Base-by-base conservation (phyloP, 2,329 filamentous ascomycete species). In the Magnaporthiopsis incrustans region DNA sequence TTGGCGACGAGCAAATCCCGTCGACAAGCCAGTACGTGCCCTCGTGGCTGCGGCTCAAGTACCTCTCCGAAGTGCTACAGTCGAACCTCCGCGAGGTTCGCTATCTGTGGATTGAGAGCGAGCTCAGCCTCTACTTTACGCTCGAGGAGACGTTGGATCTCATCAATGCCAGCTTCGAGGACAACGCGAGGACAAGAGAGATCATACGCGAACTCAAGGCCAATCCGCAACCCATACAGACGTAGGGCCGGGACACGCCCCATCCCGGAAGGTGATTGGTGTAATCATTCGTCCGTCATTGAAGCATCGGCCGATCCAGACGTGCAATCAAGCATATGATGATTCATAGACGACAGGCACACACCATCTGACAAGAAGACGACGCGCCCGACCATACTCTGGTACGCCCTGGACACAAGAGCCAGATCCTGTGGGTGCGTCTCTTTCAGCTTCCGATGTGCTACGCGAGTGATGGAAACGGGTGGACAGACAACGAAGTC, bases 21-120 rank as follows among this genome's bases (percentile, higher is more conserved):
- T 73, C 78, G 4, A 88, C 86, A 44, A 79, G 83, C 3, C 84
- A 88, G 70, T 88, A 87, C 67, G 84, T 85, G 4, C 77, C 80
- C 3, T 81, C 79, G 61, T 89, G 86, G 86, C 77, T 89, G 65
- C 80, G 85, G 61, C 78, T 89, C 65, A 85, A 88, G 73, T 89
- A 84, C 68, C 77, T 89, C 25, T 82, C 82, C 67, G 83, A 89
- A 72, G 82, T 89, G 33, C 76, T 89, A 67, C 86, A 89, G 76
- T 87, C 85, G 68, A 88, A 89, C 69, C 76, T 89, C 63, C 82
- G 82, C 67, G 86, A 89, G 67, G 82, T 89, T 64, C 79, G 78
- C 65, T 88, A 79, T 67, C 73, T 89, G 53, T 89, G 86, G 86
- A 79, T 83, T 69, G 85, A 89, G 67, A 86, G 85, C 73, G 85